Conservation (phyloP, 2,329 filamentous ascomycete genomes). For the Ploettnerulaceae sp. region DNA sequence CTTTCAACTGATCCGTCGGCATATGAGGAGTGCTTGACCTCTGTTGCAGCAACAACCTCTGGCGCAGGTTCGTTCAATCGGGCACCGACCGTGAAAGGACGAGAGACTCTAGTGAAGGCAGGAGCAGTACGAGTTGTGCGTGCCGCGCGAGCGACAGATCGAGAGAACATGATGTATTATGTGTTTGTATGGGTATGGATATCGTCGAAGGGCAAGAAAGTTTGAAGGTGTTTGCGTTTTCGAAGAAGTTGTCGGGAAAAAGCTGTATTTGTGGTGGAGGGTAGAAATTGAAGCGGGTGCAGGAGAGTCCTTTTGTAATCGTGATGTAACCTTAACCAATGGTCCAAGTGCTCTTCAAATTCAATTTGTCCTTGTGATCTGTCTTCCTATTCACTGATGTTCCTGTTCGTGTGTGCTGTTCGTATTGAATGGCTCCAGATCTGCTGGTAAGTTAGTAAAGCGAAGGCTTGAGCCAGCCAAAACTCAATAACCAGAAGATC, state of each 20-base stretch:
- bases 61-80: conserved; percentile 21
- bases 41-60: conserved; percentile 29
- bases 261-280: background rate
- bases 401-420: no score
- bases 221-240: conserved; percentile 1
- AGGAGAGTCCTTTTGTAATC: background rate
- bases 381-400: background rate
- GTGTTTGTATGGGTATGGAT: conserved; percentile 4
- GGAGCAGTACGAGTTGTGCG: conserved; percentile 11
- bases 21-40: conserved; percentile 27
- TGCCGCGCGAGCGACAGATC: conserved; percentile 20
- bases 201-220: background rate
- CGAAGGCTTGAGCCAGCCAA: no score
- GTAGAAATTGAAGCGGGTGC: background rate
- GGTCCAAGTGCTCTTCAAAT: conserved; percentile 1
- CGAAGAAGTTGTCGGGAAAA: background rate
- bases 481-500: no score
- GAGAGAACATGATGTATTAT: conserved; percentile 23
- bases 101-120: conserved; percentile 18
- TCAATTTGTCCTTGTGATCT: background rate
- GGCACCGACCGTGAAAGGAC: conserved; percentile 25
- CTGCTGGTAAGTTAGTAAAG: no score
- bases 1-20: conserved; percentile 20
- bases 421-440: no score
- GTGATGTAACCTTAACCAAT: background rate